Conservation (phyloP, 179 eudicot genomes). For the Nepenthes alata region DNA sequence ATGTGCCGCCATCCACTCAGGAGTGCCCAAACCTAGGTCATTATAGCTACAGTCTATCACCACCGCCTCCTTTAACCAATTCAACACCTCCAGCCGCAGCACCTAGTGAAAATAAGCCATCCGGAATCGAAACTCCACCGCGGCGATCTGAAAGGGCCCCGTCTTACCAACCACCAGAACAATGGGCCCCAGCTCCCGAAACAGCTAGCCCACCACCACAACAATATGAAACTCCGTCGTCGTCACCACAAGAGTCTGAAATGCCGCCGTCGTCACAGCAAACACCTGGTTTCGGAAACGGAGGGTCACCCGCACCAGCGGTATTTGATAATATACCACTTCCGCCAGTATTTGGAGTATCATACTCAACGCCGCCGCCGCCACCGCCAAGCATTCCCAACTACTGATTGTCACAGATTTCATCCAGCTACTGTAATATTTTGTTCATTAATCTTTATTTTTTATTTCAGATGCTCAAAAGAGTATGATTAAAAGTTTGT, state of each 20-base stretch:
- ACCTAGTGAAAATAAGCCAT: too few relatives aligned
- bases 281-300: background rate
- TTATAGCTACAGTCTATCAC: constrained; percentile 1
- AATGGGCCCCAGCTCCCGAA: background rate
- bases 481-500: too few relatives aligned
- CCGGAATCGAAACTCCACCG: background rate
- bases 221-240: background rate
- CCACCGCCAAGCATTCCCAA: constrained; percentile 22
- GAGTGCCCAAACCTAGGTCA: background rate
- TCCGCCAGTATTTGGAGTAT: constrained; percentile 16
- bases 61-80: background rate
- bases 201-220: background rate
- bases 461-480: too few relatives aligned
- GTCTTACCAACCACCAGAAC: background rate
- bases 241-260: background rate
- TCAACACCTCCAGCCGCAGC: background rate
- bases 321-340: background rate
- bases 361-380: constrained; percentile 14
- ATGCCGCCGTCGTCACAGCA: background rate
- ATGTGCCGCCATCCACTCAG: constrained; percentile 5
- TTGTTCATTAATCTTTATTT: too few relatives aligned
- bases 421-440: background rate
- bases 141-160: constrained; percentile 4
- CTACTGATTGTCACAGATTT: constrained; percentile 10
- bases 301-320: background rate